Conservation (phyloP, 2,329 filamentous ascomycete genomes). For the Ceratocystis eucalypticola region DNA sequence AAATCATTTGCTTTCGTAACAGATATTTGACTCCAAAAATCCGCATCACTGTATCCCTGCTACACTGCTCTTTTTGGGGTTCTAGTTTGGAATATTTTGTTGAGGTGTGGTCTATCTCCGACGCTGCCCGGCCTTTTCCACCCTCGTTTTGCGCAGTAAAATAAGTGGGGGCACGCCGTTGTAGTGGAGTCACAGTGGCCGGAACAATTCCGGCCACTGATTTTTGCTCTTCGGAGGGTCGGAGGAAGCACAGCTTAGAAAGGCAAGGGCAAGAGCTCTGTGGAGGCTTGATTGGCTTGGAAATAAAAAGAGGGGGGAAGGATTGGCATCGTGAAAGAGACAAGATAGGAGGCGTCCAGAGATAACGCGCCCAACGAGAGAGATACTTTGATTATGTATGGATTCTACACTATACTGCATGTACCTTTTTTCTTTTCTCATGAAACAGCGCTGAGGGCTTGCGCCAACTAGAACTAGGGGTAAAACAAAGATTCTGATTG, state of each 20-base stretch:
- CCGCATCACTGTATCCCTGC: neutral
- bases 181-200: slow-evolving; percentile 14
- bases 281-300: neutral
- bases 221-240: neutral
- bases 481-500: neutral
- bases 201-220: slow-evolving; percentile 15
- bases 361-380: neutral
- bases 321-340: neutral
- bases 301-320: neutral
- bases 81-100: neutral
- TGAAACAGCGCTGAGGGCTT: neutral
- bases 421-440: neutral
- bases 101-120: slow-evolving; percentile 6
- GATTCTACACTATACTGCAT: neutral
- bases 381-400: neutral
- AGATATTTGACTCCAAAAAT: neutral
- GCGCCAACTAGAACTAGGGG: neutral
- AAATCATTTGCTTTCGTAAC: neutral
- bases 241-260: neutral
- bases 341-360: neutral
- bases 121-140: neutral
- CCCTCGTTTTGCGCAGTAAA: neutral
- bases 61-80: neutral
- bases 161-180: neutral
- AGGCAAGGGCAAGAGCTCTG: neutral